Percentiles rank a stretch among this genome's conserved stretches.
phyloP scores from a whole-genome alignment of 192 early-diverging fungal genomes.

The Linnemannia hyalina region DNA sequence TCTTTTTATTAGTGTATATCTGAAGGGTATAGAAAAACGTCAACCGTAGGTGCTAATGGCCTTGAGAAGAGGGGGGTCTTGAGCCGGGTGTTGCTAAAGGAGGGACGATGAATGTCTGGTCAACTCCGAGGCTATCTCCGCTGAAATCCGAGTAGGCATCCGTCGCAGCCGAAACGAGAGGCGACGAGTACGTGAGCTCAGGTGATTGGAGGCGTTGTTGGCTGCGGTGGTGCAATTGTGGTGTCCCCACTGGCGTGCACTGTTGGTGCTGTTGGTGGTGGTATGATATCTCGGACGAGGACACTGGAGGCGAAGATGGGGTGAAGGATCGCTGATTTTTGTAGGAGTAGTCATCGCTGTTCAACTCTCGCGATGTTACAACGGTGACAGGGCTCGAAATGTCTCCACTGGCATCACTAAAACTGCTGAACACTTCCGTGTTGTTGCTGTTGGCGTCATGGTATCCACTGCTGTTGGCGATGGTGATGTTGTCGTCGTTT shows the following conservation, averaged over 20 bases:
- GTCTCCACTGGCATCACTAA: not conserved
- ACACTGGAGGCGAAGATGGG: not conserved
- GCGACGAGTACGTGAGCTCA: not conserved
- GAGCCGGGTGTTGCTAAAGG: no score
- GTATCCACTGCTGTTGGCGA: not conserved
- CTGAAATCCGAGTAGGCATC: not conserved
- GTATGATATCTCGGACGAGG: not conserved
- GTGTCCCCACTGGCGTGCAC: not conserved
- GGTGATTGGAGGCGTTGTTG: not conserved
- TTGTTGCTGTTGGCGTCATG: not conserved
- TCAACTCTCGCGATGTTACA: not conserved
- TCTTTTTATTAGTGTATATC: no score
- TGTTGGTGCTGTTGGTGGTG: not conserved
- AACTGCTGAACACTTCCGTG: not conserved
- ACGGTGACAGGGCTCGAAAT: not conserved
- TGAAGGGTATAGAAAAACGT: no score
- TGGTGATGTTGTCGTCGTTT: not conserved
- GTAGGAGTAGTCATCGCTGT: not conserved
- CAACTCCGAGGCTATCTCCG: not conserved
- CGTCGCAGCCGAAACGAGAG: not conserved
- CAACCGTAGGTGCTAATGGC: no score
- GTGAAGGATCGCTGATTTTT: not conserved
- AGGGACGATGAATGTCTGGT: no score
- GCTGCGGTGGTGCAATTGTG: not conserved
- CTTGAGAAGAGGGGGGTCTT: no score